Evolutionary conservation across 1,284 basidiomycete species (phyloP).

Genomic region (Ceratobasidium sp.): DNA sequence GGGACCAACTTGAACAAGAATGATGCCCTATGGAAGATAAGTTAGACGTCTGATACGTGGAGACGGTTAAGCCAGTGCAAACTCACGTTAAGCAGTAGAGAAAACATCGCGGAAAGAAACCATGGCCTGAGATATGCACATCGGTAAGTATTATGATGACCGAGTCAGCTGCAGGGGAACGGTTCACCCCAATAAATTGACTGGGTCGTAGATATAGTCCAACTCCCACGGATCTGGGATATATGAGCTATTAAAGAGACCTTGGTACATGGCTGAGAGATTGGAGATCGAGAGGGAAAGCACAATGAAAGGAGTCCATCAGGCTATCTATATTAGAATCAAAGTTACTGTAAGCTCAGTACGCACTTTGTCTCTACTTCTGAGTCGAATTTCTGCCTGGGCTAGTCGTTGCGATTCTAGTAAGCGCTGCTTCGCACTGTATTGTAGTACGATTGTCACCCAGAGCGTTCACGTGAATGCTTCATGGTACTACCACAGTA

Average conservation of each 20-base stretch:
- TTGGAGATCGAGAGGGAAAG: neutral
- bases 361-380: neutral
- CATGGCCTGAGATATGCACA: neutral
- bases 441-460: too few species aligned
- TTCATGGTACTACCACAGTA: neutral
- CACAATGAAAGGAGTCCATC: too few species aligned
- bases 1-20: constrained; percentile 21
- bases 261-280: constrained; percentile 7
- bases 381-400: neutral
- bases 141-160: neutral
- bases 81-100: constrained; percentile 16
- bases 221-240: constrained; percentile 1
- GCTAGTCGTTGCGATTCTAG: neutral
- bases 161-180: too few species aligned
- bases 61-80: neutral
- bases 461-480: neutral
- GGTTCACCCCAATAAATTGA: constrained; percentile 15
- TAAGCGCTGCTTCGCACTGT: neutral
- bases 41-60: neutral
- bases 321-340: neutral
- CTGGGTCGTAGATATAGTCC: constrained; percentile 22
- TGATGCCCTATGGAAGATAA: constrained; percentile 5
- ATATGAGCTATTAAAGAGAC: constrained; percentile 27
- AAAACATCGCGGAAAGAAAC: constrained; percentile 19
- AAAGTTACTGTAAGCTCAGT: neutral